These are phyloP conservation scores for Phyllostachys edulis DNA, from an alignment of 176 grass and related monocot genomes.

Conservation along the genomic window DNA sequence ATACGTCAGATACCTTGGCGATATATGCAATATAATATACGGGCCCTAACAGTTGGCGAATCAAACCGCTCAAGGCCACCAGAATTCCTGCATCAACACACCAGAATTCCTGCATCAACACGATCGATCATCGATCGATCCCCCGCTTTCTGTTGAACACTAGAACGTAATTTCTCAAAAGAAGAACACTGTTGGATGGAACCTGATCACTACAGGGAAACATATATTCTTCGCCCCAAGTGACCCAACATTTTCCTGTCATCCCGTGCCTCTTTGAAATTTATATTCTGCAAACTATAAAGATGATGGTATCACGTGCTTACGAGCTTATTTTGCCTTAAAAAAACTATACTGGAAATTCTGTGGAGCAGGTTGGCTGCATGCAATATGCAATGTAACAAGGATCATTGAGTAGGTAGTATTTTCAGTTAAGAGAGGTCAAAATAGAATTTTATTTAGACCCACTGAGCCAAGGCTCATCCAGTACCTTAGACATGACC, in stretches of 20 bases:
- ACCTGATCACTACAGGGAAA: background rate
- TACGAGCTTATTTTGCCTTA: background rate
- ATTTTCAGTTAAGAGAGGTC: no score
- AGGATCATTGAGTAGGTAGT: no score
- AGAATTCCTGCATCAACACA: constrained; percentile 17
- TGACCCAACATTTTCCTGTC: background rate
- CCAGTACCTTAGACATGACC: no score
- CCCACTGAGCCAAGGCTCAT: no score
- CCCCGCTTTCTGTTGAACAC: constrained; percentile 2
- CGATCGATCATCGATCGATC: background rate
- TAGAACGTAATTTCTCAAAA: background rate
- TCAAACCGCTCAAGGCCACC: background rate
- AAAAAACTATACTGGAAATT: background rate
- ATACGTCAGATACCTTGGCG: background rate
- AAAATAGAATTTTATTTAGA: no score
- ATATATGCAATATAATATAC: background rate
- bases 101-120: constrained; percentile 17
- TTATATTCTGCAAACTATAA: background rate
- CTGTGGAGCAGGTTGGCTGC: no score
- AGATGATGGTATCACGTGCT: background rate
- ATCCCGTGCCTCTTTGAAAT: background rate
- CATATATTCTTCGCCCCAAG: background rate
- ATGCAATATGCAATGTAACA: no score
- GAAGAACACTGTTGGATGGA: background rate
- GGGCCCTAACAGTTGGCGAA: constrained; percentile 12